A percentile compares a stretch with the other conserved stretches of the same genome.
phyloP scores from a whole-genome alignment of 805 yeast species.

The Candida adriatica region DNA sequence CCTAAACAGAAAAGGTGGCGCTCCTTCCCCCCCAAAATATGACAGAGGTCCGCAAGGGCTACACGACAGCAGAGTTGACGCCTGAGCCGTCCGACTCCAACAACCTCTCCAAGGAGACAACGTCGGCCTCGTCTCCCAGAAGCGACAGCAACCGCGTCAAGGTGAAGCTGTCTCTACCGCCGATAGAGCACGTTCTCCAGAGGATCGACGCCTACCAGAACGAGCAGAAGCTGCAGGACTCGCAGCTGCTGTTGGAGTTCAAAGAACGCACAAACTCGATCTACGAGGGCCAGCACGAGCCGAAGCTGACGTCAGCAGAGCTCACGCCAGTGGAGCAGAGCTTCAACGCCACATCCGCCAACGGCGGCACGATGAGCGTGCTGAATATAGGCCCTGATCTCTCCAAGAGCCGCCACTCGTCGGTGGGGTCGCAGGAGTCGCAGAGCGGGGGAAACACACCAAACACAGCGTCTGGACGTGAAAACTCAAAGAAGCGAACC shows the following conservation, averaged over 20 bases:
- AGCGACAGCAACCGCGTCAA: neutral
- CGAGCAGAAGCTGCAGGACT: conserved; percentile 24
- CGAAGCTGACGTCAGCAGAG: neutral
- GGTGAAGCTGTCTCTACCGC: conserved; percentile 14
- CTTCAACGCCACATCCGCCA: conserved; percentile 8
- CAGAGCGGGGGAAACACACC: conserved; percentile 3
- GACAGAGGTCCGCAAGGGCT: no score
- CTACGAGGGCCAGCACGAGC: neutral
- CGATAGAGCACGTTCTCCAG: conserved; percentile 21
- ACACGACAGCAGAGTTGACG: no score
- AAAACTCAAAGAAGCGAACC: conserved; percentile 41
- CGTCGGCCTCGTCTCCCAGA: neutral
- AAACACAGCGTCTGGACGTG: conserved; percentile 6
- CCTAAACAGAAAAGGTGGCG: no score
- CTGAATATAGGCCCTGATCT: conserved; percentile 8
- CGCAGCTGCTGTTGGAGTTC: conserved; percentile 21
- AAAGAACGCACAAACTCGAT: conserved; percentile 11
- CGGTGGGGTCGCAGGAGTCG: conserved; percentile 15
- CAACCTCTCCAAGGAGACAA: conserved; percentile 1
- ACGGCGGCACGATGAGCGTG: conserved; percentile 6
- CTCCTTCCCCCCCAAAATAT: no score
- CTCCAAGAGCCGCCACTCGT: conserved; percentile 12
- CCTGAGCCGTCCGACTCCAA: conserved; percentile 1
- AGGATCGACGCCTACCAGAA: conserved; percentile 23
- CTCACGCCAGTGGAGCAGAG: conserved; percentile 4